Percentiles rank a stretch among this genome's conserved stretches.
Conservation (phyloP, 2,329 filamentous ascomycete species). For the Tolypocladium tropicale region DNA sequence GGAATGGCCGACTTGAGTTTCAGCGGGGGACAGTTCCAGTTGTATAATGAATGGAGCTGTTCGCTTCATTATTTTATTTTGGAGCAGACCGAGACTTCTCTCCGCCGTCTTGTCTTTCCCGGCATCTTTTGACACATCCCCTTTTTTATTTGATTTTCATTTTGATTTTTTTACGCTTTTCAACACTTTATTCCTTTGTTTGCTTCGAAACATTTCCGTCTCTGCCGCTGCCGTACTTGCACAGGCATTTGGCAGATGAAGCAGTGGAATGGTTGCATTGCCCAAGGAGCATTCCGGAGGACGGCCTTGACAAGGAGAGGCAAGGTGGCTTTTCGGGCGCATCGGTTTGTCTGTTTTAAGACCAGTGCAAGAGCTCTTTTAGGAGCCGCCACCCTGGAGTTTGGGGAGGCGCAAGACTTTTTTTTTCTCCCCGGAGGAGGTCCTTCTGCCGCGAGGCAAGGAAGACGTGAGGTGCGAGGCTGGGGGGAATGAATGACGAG, state of each 20-base stretch:
- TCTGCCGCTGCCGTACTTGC: neutral
- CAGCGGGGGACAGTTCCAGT: neutral
- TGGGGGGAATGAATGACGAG: neutral
- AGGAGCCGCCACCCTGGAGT: neutral
- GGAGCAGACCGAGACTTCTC: neutral
- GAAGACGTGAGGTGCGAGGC: neutral
- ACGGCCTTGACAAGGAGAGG: neutral
- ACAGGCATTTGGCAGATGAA: neutral
- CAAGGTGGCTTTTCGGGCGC: neutral
- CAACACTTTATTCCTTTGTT: neutral
- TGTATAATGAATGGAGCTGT: neutral
- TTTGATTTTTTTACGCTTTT: neutral
- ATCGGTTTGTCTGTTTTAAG: neutral
- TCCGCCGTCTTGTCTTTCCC: neutral
- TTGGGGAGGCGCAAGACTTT: neutral
- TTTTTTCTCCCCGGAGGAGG: neutral
- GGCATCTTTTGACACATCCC: neutral
- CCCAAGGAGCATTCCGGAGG: neutral
- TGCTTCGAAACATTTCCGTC: neutral
- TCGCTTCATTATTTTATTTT: neutral
- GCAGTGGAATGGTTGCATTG: neutral
- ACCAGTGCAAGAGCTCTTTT: neutral
- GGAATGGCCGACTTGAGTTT: neutral
- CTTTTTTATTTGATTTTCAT: too few species aligned
- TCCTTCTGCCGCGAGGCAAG: constrained; percentile 1